These are phyloP conservation scores for Cyberlindnera bimundalis DNA, from an alignment of 805 yeast species.

Conservation along the genomic window DNA sequence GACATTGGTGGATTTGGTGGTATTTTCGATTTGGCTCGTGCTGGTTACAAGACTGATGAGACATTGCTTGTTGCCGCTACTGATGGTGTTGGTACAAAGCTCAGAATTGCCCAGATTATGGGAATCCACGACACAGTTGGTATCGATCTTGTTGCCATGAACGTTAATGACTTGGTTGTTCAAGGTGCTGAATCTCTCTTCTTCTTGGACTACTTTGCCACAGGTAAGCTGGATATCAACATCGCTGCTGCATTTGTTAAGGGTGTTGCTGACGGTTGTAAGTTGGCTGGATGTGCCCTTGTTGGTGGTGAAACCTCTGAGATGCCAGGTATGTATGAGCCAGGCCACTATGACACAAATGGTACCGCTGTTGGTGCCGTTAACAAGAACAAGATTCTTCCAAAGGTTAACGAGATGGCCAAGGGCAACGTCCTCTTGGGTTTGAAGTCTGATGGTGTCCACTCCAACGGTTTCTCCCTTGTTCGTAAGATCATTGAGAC, in stretches of 20 bases:
- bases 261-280: conserved; percentile 97
- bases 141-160: conserved; percentile 98
- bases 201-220: conserved; percentile 94
- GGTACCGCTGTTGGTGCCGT: conserved; percentile 99
- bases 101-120: conserved; percentile 88
- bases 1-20: conserved; percentile 99
- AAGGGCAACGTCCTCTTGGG: conserved; percentile 85
- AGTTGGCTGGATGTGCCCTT: conserved; percentile 91
- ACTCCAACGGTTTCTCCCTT: conserved; percentile 94
- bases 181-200: conserved; percentile 98
- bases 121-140: conserved; percentile 96
- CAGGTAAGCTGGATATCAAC: conserved; percentile 81
- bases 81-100: conserved; percentile 98
- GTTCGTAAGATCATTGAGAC: conserved; percentile 88
- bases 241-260: conserved; percentile 85
- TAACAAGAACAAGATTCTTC: conserved; percentile 66
- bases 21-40: conserved; percentile 80
- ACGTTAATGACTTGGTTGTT: conserved; percentile 94
- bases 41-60: conserved; percentile 68
- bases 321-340: conserved; percentile 98
- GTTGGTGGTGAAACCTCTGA: conserved; percentile 99
- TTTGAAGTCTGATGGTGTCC: conserved; percentile 86
- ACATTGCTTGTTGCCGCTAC: conserved; percentile 95
- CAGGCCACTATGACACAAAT: conserved; percentile 94
- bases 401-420: conserved; percentile 62